Base-by-base conservation (phyloP, 176 grass and related monocot genomes). In the Otatea glauca region DNA sequence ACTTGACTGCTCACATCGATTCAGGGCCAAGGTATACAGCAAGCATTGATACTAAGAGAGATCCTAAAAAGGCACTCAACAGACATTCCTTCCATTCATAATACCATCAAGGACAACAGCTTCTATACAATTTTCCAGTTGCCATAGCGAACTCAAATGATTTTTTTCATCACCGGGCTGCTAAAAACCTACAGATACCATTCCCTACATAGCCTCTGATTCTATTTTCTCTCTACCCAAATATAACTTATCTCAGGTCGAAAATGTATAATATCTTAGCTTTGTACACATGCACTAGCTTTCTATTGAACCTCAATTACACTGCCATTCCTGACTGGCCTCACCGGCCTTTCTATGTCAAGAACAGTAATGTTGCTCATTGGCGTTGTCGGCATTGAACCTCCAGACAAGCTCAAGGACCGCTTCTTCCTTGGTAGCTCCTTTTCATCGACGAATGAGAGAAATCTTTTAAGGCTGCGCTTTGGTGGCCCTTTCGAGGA, bases 381-480 rank as follows among this genome's bases (percentile, higher is more conserved):
- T 5, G 70, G 71, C 0, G 9, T 82, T 50, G 78, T 76, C 5
- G 38, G 78, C 23, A 55, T 73, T 0, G 66, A 48, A 37, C 23
- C 80, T 80, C 12, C 37, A 25, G 82, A 42, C 32, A 32, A 54
- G 69, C 78, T 66, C 88, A 68, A 0, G 59, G 84, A 70, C 2
- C 34, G 84, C 13, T 47, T 79, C n/a, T 75, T 83, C 89, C 35
- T 87, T 0, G 75, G 68, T 20, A 32, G 75, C 75, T 88, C 73
- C 86, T 34, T 96, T 55, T 86, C 74, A n/a, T 98, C 89, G 5
- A 75, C 59, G 23, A 95, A 95, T 54, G 93, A 95, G 29, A 95
- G 0, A 80, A 98, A 96, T 2, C 45, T 89, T 29, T 59, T 39
- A 15, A 93, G 9, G 86, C 59, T 45, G 23, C 23, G 58, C 58